Base-by-base conservation (phyloP, 768 basidiomycete species). In the Flagelloscypha sp. region DNA sequence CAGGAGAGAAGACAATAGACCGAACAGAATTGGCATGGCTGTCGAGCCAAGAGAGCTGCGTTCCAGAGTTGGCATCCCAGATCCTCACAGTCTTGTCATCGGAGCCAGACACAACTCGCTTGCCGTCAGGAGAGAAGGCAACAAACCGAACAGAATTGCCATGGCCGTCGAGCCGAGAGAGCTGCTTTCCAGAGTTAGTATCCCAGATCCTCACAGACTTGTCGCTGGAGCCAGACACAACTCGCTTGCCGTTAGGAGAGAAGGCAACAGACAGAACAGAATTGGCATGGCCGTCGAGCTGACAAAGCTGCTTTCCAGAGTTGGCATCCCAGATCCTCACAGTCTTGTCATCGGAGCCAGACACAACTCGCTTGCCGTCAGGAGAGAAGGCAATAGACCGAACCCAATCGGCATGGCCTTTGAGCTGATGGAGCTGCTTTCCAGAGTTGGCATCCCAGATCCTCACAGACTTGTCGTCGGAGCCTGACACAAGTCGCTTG, bases 1-100 rank as follows among this genome's bases (percentile, higher is more conserved):
- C 62, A 15, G 64, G 65, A 3, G 66, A 66, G 39, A 67, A 60
- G 11, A 57, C 57, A 40, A 65, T 65, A 11, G 42, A 36, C 4
- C 7, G 13, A 7, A 37, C 27, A 4, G 7, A 7, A 34, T 19
- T n/a, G 12, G n/a, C 16, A 27, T 40, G 33, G 1, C 39, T 34
- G 11, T 32, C 28, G 59, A 21, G n/a, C 21, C 27, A 43, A 3
- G 41, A 65, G 65, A 16, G 35, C 27, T 2, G 6, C 12, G n/a
- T 18, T 19, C 13, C 15, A 8, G 10, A 12, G n/a, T n/a, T n/a
- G n/a, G 38, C 27, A 27, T 41, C 33, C 48, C 42, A 49, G 7
- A 49, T 2, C n/a, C 35, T 27, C 1, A 42, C 23, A 6, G 27
- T 35, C 8, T 10, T 17, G 30, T 69, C 66, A n/a, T 59, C 45